phyloP scores from a whole-genome alignment of 2,329 filamentous ascomycete genomes.

The Pseudonectria buxi region DNA sequence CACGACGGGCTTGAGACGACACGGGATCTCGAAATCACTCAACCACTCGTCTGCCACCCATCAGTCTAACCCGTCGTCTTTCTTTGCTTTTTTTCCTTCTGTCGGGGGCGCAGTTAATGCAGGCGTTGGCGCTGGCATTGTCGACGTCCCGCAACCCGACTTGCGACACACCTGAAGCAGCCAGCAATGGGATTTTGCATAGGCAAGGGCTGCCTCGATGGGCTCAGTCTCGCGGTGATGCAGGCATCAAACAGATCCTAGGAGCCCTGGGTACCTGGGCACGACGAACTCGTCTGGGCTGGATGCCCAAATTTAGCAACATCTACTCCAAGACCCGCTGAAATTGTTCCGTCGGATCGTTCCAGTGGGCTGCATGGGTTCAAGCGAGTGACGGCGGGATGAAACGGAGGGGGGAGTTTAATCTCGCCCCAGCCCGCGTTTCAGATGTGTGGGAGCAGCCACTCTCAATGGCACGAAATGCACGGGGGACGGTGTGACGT shows the following conservation, averaged over 20 bases:
- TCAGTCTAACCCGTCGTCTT: conserved; percentile 1
- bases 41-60: conserved; percentile 5
- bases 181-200: too few relatives aligned
- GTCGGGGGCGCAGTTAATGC: too few relatives aligned
- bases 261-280: not conserved
- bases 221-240: too few relatives aligned
- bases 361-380: conserved; percentile 18
- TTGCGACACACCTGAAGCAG: too few relatives aligned
- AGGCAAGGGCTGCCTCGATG: too few relatives aligned
- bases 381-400: conserved; percentile 7
- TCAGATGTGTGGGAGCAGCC: conserved; percentile 20
- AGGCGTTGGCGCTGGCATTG: not conserved
- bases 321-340: conserved; percentile 7
- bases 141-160: not conserved
- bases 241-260: not conserved
- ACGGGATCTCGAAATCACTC: conserved; percentile 1
- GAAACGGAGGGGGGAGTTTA: conserved; percentile 18
- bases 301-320: conserved; percentile 19
- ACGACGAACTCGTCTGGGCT: not conserved
- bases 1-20: too few relatives aligned
- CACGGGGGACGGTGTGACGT: conserved; percentile 21
- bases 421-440: conserved; percentile 16
- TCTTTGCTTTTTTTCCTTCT: too few relatives aligned
- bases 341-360: conserved; percentile 12
- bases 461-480: conserved; percentile 10